Percentiles rank a stretch among this genome's conserved stretches.
Conservation (phyloP, 768 basidiomycete species). For the Podaxis sp. region DNA sequence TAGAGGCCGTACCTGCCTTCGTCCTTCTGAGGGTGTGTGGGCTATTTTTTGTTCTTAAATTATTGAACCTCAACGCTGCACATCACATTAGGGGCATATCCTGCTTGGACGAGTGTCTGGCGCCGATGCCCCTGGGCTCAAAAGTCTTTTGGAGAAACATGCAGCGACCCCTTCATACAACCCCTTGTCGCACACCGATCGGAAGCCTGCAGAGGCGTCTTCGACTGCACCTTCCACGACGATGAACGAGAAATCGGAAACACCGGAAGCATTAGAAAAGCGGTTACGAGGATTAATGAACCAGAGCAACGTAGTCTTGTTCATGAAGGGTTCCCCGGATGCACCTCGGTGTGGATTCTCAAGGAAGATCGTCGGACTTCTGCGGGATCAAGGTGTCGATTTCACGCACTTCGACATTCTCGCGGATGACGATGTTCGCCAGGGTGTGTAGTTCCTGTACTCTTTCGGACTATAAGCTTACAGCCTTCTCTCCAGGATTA, state of each 20-base stretch:
- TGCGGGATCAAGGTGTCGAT: constrained; percentile 61
- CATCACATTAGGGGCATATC: constrained; percentile 72
- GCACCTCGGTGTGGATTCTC: constrained; percentile 86
- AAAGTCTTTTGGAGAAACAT: constrained; percentile 60
- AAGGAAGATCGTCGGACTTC: constrained; percentile 64
- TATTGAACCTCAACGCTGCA: background rate
- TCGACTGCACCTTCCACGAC: constrained; percentile 20
- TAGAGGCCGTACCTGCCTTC: constrained; percentile 86
- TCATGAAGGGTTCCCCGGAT: constrained; percentile 88
- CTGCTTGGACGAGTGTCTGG: constrained; percentile 79
- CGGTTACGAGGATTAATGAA: constrained; percentile 76
- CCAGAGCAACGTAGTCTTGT: constrained; percentile 74
- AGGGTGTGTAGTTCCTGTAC: constrained; percentile 49
- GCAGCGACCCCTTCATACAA: constrained; percentile 34
- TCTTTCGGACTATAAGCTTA: background rate
- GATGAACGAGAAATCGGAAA: constrained; percentile 38
- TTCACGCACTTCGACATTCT: constrained; percentile 86
- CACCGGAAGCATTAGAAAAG: constrained; percentile 61
- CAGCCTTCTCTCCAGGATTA: constrained; percentile 42
- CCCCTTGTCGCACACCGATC: constrained; percentile 52
- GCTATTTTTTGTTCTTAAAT: background rate
- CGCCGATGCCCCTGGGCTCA: constrained; percentile 71
- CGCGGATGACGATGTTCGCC: constrained; percentile 75
- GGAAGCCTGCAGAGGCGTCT: constrained; percentile 35
- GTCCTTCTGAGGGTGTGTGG: constrained; percentile 70